These are phyloP conservation scores for Candida tammaniensis DNA, from an alignment of 805 yeast species.

Conservation along the genomic window DNA sequence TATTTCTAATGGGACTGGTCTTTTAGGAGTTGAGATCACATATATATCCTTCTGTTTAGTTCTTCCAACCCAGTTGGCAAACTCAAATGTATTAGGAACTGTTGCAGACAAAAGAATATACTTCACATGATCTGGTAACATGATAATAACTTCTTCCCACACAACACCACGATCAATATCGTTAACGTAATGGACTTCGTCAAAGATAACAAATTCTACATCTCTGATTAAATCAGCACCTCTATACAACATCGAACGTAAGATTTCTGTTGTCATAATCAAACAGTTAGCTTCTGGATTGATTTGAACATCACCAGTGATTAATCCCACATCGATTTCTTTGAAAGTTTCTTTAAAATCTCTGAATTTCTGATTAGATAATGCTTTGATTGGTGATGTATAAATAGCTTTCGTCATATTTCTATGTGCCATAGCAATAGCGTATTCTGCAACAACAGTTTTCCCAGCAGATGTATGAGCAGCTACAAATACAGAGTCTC, in stretches of 20 bases:
- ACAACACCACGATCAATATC: slow-evolving; percentile 98
- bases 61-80: slow-evolving; percentile 98
- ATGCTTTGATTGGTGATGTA: slow-evolving; percentile 92
- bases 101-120: slow-evolving; percentile 94
- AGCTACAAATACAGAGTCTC: slow-evolving; percentile 97
- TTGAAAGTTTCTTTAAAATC: slow-evolving; percentile 79
- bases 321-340: slow-evolving; percentile 84
- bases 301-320: slow-evolving; percentile 97
- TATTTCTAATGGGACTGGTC: slow-evolving; percentile 95
- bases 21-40: slow-evolving; percentile 91
- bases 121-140: slow-evolving; percentile 93
- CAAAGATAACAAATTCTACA: slow-evolving; percentile 98
- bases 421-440: slow-evolving; percentile 93
- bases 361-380: slow-evolving; percentile 86
- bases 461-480: slow-evolving; percentile 99
- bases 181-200: slow-evolving; percentile 98
- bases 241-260: slow-evolving; percentile 92
- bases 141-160: slow-evolving; percentile 97
- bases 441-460: slow-evolving; percentile 97
- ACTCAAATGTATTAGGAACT: slow-evolving; percentile 90
- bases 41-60: slow-evolving; percentile 94
- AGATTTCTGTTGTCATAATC: slow-evolving; percentile 98
- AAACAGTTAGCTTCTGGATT: slow-evolving; percentile 98
- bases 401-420: slow-evolving; percentile 97
- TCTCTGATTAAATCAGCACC: slow-evolving; percentile 98